Conservation (phyloP, 495 filamentous ascomycete species). For the Lophiotrema nucula region DNA sequence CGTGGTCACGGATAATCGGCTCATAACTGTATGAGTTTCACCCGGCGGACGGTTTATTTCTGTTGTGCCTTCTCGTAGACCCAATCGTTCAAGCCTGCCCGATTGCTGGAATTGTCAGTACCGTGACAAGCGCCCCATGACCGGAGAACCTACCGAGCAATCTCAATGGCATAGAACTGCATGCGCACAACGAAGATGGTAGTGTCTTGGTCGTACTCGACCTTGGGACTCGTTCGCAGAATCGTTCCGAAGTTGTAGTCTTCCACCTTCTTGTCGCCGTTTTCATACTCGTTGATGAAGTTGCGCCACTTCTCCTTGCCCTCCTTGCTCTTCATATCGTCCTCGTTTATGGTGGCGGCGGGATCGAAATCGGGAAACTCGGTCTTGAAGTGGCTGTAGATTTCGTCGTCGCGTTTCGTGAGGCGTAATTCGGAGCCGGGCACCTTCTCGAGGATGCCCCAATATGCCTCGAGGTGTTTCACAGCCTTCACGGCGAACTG, state of each 20-base stretch:
- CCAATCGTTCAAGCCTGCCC: conserved; percentile 90
- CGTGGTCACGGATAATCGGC: too few relatives aligned
- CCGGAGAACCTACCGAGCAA: conserved; percentile 62
- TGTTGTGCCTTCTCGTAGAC: conserved; percentile 75
- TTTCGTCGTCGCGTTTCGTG: conserved; percentile 92
- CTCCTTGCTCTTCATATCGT: conserved; percentile 93
- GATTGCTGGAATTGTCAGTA: conserved; percentile 59
- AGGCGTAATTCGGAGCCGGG: conserved; percentile 81
- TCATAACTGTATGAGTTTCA: too few relatives aligned
- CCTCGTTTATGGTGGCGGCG: conserved; percentile 74
- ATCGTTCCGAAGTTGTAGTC: conserved; percentile 99
- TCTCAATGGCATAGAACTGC: conserved; percentile 99
- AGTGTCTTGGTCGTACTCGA: conserved; percentile 81
- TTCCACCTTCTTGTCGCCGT: conserved; percentile 71
- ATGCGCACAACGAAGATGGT: conserved; percentile 93
- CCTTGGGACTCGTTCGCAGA: conserved; percentile 71
- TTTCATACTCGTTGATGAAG: conserved; percentile 91
- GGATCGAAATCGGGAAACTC: conserved; percentile 94
- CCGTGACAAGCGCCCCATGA: not conserved
- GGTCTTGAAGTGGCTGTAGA: conserved; percentile 77
- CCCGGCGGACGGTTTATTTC: too few relatives aligned
- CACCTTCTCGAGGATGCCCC: conserved; percentile 88
- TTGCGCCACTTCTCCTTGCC: conserved; percentile 96
- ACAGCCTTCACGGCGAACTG: conserved; percentile 99
- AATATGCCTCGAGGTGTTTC: conserved; percentile 94